Base-by-base conservation (phyloP, 208 protist species). In the Leishmania martiniquensis region DNA sequence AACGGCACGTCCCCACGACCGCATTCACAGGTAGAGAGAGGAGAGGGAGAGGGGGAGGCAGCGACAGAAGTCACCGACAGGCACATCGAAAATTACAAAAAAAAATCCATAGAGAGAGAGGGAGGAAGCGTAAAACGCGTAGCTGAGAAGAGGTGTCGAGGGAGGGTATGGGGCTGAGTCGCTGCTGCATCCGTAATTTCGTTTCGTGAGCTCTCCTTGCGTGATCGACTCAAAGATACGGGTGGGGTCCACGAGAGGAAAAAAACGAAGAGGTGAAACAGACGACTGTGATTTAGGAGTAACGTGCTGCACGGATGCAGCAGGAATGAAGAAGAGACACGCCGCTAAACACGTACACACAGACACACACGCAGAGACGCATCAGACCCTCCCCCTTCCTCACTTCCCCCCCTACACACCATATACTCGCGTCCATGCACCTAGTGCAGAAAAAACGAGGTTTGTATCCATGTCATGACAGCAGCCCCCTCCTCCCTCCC, bases 201-300 rank as follows among this genome's bases (percentile, higher is more conserved):
- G 15, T 29, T 39, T 37, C 20, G 17, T 3, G 29, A 60, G n/a
- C 0, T 6, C 29, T 25, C 7, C 54, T 60, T 10, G 54, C 6
- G 0, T n/a, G 13, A 25, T 25, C 17, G 2, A 34, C 34, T 5
- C 62, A 68, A 22, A 22, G 34, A 25, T 29, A 6, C 6, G 55
- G 5, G 55, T 15, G 55, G 17, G 29, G 4, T 7, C 17, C 17
- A 12, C 10, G 17, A n/a, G n/a, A n/a, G n/a, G n/a, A n/a, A n/a
- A n/a, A n/a, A n/a, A n/a, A n/a, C 66, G 15, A 10, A 79, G 20
- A 66, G 71, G 75, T 68, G 76, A 62, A 68, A 70, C 78, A 80
- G 72, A n/a, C n/a, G n/a, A n/a, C n/a, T n/a, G n/a, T n/a, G n/a
- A n/a, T n/a, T n/a, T n/a, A n/a, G n/a, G n/a, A n/a, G n/a, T n/a